Evolutionary conservation across 2,329 filamentous ascomycete genomes (phyloP).

Genomic region (Monilinia fructigena): DNA sequence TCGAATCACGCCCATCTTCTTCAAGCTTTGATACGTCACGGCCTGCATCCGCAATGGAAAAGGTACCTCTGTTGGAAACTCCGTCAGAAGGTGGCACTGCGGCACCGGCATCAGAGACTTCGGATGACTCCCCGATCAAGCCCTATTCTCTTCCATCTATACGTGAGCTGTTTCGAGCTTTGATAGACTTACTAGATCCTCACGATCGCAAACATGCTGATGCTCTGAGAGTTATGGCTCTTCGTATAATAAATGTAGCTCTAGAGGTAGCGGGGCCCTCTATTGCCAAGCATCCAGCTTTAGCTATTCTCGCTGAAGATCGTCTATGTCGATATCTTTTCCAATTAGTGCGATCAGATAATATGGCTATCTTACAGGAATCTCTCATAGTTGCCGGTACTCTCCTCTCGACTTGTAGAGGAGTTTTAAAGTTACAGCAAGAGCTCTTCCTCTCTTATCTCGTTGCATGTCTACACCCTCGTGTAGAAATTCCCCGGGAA

Average conservation of each 20-base stretch:
- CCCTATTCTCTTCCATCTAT: slow-evolving; percentile 95
- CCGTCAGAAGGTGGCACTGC: slow-evolving; percentile 33
- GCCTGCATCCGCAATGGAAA: slow-evolving; percentile 31
- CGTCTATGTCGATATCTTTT: slow-evolving; percentile 92
- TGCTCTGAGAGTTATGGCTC: slow-evolving; percentile 93
- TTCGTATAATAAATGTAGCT: slow-evolving; percentile 95
- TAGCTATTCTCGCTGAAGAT: slow-evolving; percentile 87
- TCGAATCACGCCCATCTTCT: slow-evolving; percentile 42
- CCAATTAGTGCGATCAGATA: slow-evolving; percentile 93
- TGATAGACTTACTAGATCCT: slow-evolving; percentile 91
- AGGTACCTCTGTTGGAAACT: slow-evolving; percentile 11
- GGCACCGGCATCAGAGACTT: slow-evolving; percentile 36
- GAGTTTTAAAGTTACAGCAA: slow-evolving; percentile 90
- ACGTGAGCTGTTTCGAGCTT: slow-evolving; percentile 85
- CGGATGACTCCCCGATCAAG: slow-evolving; percentile 57
- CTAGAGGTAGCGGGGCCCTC: slow-evolving; percentile 94
- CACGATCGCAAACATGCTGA: slow-evolving; percentile 92
- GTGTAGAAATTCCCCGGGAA: slow-evolving; percentile 91
- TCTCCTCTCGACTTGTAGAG: slow-evolving; percentile 82
- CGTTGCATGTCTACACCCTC: slow-evolving; percentile 87
- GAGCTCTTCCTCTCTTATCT: slow-evolving; percentile 94
- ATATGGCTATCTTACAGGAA: slow-evolving; percentile 91
- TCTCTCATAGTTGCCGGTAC: slow-evolving; percentile 91
- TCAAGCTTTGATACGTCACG: slow-evolving; percentile 46
- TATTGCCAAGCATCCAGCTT: slow-evolving; percentile 85